Conservation (phyloP, 2,329 filamentous ascomycete species). For the Cyphellophora attinorum region DNA sequence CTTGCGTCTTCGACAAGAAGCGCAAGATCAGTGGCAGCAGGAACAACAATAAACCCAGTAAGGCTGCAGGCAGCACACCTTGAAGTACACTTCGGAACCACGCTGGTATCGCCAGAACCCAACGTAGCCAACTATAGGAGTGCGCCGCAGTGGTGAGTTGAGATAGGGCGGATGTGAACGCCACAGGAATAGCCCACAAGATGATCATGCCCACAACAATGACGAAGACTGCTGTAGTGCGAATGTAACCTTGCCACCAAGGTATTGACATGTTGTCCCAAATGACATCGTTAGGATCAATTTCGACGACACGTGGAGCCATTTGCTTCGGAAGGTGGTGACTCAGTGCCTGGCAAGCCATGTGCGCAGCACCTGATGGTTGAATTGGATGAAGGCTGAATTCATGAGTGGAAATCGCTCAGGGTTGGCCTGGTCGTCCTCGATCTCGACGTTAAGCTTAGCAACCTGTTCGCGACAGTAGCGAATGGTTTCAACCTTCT, state of each 20-base stretch:
- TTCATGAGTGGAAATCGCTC: conserved; percentile 88
- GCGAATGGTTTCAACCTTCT: conserved; percentile 92
- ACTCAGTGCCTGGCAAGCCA: conserved; percentile 88
- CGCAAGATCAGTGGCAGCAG: conserved; percentile 71
- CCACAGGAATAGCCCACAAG: conserved; percentile 83
- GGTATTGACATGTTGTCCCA: conserved; percentile 96
- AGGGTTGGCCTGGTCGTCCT: conserved; percentile 74
- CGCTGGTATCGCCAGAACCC: conserved; percentile 53
- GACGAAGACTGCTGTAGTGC: conserved; percentile 55
- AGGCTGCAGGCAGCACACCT: conserved; percentile 72
- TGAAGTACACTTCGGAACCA: conserved; percentile 60
- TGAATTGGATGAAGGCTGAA: conserved; percentile 97
- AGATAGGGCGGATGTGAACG: conserved; percentile 73
- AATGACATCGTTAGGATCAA: conserved; percentile 82
- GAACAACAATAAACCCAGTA: conserved; percentile 69
- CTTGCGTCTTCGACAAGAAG: conserved; percentile 62
- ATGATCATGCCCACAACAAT: conserved; percentile 68
- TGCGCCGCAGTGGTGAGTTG: conserved; percentile 63
- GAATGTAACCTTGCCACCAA: conserved; percentile 85
- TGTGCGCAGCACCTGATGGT: conserved; percentile 96
- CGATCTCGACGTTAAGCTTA: conserved; percentile 81
- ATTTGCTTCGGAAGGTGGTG: conserved; percentile 91
- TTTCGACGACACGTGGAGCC: conserved; percentile 85
- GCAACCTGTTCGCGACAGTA: conserved; percentile 81
- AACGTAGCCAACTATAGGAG: conserved; percentile 58